Evolutionary conservation across 2,329 filamentous ascomycete genomes (phyloP).

Genomic region (Sordariomycetes sp.): DNA sequence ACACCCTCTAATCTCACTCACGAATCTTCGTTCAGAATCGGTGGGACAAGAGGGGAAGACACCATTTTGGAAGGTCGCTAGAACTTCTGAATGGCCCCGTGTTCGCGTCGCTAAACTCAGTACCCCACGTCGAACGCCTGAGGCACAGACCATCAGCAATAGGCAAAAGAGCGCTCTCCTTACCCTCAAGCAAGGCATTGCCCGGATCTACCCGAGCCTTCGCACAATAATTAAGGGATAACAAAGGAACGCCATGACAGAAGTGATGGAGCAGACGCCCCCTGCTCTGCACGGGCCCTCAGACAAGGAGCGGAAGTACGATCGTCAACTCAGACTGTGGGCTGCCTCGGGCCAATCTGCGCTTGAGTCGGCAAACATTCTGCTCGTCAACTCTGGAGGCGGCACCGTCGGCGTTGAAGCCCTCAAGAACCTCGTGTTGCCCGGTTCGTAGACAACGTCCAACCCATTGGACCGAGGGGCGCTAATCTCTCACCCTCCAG

Average conservation of each 20-base stretch:
- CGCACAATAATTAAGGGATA: too few relatives aligned
- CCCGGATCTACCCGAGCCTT: too few relatives aligned
- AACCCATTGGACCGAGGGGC: neutral
- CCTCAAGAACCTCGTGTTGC: slow-evolving; percentile 93
- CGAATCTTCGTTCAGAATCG: too few relatives aligned
- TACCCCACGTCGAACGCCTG: too few relatives aligned
- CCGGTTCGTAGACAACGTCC: slow-evolving; percentile 39
- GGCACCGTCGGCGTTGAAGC: slow-evolving; percentile 85
- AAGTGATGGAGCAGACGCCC: slow-evolving; percentile 19
- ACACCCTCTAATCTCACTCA: too few relatives aligned
- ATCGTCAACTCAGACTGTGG: slow-evolving; percentile 91
- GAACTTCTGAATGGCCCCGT: too few relatives aligned
- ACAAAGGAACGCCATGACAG: slow-evolving; percentile 19
- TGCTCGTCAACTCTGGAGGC: slow-evolving; percentile 79
- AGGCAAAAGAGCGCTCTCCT: too few relatives aligned
- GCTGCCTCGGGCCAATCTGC: slow-evolving; percentile 85
- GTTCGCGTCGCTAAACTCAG: too few relatives aligned
- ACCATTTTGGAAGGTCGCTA: too few relatives aligned
- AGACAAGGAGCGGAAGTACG: slow-evolving; percentile 71
- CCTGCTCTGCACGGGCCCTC: slow-evolving; percentile 38
- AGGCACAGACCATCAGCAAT: too few relatives aligned
- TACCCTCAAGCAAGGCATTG: too few relatives aligned
- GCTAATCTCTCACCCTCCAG: slow-evolving; percentile 23
- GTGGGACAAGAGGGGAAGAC: too few relatives aligned
- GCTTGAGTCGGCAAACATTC: slow-evolving; percentile 82